Base-by-base conservation (phyloP, 1,139 yeast genomes). In the Suhomyces yuchorum region DNA sequence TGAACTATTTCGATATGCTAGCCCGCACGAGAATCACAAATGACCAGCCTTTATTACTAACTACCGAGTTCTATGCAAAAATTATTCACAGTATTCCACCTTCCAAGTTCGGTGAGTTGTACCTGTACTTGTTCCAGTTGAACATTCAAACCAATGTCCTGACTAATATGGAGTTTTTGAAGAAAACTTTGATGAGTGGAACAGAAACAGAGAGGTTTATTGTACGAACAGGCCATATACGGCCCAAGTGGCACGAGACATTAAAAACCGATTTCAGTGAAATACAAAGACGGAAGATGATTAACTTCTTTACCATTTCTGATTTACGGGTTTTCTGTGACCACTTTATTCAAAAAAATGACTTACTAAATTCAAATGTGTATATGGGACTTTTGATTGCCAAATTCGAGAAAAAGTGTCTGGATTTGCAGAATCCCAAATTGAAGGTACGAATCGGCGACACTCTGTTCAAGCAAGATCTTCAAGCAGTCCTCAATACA, bases 241-340 rank as follows among this genome's bases (percentile, higher is more conserved):
- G 65, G 33, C 69, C 77, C 1, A 65, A 62, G 47, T 73, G 77
- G 77, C 75, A 71, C 48, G 65, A 72, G 48, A 62, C 69, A 1
- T 56, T 62, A 17, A 54, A 55, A 26, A 47, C 51, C 12, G 52
- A 57, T 1, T 57, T 66, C 17, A 45, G 50, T 5, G 58, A 52
- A 3, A 43, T 42, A 4, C 70, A 69, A 20, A 59, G 59, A 32
- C 44, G 51, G 37, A 66, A 62, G 50, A 71, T 75, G 71, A 51
- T 64, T 9, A 47, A 58, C 8, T 75, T 69, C 54, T 69, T 64
- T 46, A 50, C 69, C 12, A 55, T 72, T 36, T 54, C 58, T 1
- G 73, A 67, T 49, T 56, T 75, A 11, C 57, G 57, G 20, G 36
- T 43, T 4, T 66, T 66, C 44, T 57, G 70, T 0, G 53, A 56